Evolutionary conservation across 306 rosid genomes (phyloP).

Genomic region (Morella rubra): DNA sequence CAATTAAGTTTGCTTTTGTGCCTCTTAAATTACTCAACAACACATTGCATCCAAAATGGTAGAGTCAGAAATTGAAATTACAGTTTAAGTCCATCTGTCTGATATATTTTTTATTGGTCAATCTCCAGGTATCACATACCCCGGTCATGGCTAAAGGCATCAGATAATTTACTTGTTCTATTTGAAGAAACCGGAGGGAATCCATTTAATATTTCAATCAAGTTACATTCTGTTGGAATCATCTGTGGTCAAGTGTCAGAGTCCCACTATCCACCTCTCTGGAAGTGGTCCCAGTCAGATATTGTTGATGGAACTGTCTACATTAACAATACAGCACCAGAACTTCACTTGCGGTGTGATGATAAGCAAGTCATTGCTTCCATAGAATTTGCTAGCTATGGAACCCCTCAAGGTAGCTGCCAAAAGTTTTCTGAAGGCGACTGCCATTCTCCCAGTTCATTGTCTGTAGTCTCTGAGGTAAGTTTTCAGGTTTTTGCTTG

Average conservation of each 20-base stretch:
- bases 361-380: conserved; percentile 64
- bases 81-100: conserved; percentile 14
- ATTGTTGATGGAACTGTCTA: conserved; percentile 34
- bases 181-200: conserved; percentile 89
- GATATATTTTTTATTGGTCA: conserved; percentile 24
- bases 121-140: conserved; percentile 89
- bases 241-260: conserved; percentile 81
- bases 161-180: conserved; percentile 70
- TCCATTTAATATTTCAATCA: conserved; percentile 70
- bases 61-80: background rate
- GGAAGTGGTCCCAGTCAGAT: conserved; percentile 44
- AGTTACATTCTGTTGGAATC: conserved; percentile 47
- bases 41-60: conserved; percentile 1
- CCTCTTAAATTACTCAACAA: background rate
- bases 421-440: conserved; percentile 59
- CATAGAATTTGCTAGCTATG: conserved; percentile 82
- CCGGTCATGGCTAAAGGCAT: conserved; percentile 72
- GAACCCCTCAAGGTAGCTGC: conserved; percentile 83
- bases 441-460: conserved; percentile 72
- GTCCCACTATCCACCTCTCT: conserved; percentile 63
- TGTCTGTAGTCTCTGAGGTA: conserved; percentile 74
- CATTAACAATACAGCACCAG: conserved; percentile 49
- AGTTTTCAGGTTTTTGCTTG: conserved; percentile 8
- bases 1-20: background rate
- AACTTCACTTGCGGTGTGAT: conserved; percentile 68